phyloP scores from a whole-genome alignment of 441 rosid species.

The Euphorbia corollata region DNA sequence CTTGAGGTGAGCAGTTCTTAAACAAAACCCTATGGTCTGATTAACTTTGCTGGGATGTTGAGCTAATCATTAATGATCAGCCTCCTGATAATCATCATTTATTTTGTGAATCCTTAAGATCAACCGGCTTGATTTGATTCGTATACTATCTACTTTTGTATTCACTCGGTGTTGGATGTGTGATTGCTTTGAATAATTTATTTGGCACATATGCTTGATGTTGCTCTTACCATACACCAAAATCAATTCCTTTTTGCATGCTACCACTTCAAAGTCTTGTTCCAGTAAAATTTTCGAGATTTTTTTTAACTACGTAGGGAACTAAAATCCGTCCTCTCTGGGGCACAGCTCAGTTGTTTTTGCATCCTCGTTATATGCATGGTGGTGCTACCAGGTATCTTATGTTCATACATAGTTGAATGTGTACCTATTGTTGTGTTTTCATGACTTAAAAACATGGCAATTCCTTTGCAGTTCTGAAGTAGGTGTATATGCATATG shows the following conservation, averaged over 20 bases:
- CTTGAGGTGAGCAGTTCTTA: no score
- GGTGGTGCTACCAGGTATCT: conserved; percentile 87
- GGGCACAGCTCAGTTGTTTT: conserved; percentile 94
- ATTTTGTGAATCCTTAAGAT: not conserved
- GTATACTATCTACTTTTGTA: not conserved
- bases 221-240: not conserved
- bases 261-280: not conserved
- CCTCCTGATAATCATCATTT: not conserved
- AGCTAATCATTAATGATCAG: not conserved
- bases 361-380: conserved; percentile 97
- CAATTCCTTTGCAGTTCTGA: conserved; percentile 49
- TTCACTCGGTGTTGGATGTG: not conserved
- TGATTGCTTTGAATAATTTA: not conserved
- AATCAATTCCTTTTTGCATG: not conserved
- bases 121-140: not conserved
- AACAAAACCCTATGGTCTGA: no score
- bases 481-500: conserved; percentile 76
- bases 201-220: conserved; percentile 1
- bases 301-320: conserved; percentile 38
- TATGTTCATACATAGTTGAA: not conserved
- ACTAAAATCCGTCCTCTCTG: conserved; percentile 66
- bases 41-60: not conserved
- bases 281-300: not conserved
- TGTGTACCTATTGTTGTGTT: conserved; percentile 2
- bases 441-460: conserved; percentile 3